Evolutionary conservation across 371 early-diverging fungal genomes (phyloP).

Genomic region (Mortierella sp.): DNA sequence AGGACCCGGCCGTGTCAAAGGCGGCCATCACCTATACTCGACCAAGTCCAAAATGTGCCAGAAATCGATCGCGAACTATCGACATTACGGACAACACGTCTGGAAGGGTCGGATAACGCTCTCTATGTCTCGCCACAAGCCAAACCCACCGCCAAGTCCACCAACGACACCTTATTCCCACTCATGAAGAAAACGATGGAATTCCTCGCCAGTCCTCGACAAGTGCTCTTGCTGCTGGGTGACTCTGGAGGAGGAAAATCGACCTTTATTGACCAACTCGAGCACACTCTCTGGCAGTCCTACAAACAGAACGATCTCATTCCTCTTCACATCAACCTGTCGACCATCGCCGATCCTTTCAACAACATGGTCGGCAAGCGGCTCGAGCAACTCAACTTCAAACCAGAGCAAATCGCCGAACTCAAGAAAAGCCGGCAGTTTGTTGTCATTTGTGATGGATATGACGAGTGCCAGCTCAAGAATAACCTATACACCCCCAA

Average conservation of each 20-base stretch:
- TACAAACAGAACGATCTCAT: conserved; percentile 7
- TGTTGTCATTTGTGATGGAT: conserved; percentile 23
- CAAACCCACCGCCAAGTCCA: not conserved
- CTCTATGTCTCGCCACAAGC: not conserved
- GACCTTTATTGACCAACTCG: conserved; percentile 10
- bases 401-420: no score
- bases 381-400: not conserved
- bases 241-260: conserved; percentile 29
- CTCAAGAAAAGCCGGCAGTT: conserved; percentile 8
- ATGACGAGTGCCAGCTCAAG: conserved; percentile 19
- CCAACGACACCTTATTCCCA: not conserved
- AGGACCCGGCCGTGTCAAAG: no score
- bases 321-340: conserved; percentile 16
- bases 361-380: conserved; percentile 5
- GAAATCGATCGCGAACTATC: not conserved
- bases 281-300: not conserved
- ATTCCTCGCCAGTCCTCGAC: not conserved
- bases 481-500: conserved; percentile 14
- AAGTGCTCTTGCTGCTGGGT: conserved; percentile 22
- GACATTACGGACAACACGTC: not conserved
- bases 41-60: not conserved
- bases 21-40: not conserved
- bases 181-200: not conserved
- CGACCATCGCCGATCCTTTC: not conserved
- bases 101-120: not conserved